These are phyloP conservation scores for Cryomyces antarcticus DNA, from an alignment of 495 filamentous ascomycete genomes.

Conservation along the genomic window DNA sequence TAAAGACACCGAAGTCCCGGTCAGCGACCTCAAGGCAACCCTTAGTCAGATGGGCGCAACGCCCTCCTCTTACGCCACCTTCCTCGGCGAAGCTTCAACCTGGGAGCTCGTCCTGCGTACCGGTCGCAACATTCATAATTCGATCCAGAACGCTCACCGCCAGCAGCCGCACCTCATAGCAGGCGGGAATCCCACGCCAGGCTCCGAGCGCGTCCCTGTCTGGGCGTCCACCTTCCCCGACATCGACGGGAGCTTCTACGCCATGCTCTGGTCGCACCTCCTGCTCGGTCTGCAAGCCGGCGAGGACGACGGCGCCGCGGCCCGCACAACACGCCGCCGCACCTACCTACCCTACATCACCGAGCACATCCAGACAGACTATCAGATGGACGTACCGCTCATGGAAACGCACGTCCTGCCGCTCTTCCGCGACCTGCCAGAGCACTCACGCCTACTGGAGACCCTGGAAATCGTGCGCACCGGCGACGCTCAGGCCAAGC, in stretches of 20 bases:
- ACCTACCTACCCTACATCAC: conserved; percentile 47
- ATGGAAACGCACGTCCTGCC: conserved; percentile 45
- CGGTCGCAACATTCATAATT: conserved; percentile 59
- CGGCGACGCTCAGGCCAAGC: conserved; percentile 38
- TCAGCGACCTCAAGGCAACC: conserved; percentile 39
- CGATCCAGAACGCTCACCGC: conserved; percentile 27
- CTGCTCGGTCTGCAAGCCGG: conserved; percentile 25
- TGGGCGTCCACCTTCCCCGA: conserved; percentile 16
- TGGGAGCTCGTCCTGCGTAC: conserved; percentile 53
- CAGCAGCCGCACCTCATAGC: conserved; percentile 1
- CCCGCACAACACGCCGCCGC: conserved; percentile 27
- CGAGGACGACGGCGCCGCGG: conserved; percentile 12
- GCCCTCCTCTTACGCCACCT: conserved; percentile 27
- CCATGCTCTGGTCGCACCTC: conserved; percentile 58
- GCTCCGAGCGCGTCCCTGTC: not conserved
- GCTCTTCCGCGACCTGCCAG: conserved; percentile 24
- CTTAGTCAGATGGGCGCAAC: conserved; percentile 43
- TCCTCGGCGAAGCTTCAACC: conserved; percentile 37
- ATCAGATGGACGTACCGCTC: conserved; percentile 39
- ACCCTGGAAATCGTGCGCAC: conserved; percentile 26
- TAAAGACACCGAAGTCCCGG: conserved; percentile 41
- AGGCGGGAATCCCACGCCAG: not conserved
- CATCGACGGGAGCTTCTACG: conserved; percentile 50
- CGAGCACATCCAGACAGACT: conserved; percentile 42
- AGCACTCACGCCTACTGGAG: conserved; percentile 26